Evolutionary conservation across 2,329 filamentous ascomycete species (phyloP).

Genomic region (Hortaea sp.): DNA sequence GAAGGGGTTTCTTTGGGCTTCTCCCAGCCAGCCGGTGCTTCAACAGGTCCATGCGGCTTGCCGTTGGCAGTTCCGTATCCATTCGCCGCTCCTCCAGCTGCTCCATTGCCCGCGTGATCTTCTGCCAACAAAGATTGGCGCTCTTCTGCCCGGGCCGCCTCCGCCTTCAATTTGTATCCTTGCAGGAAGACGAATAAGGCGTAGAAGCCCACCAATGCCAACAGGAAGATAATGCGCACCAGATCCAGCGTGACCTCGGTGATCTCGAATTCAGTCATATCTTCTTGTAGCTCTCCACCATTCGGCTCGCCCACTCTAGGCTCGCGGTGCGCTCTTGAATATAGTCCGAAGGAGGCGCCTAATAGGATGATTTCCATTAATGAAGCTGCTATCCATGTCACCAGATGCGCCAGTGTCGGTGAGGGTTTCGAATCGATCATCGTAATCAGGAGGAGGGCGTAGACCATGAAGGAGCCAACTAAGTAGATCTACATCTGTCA

Average conservation of each 20-base stretch:
- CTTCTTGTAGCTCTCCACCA: conserved; percentile 24
- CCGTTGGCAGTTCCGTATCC: conserved; percentile 43
- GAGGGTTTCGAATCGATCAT: conserved; percentile 74
- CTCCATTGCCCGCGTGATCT: conserved; percentile 33
- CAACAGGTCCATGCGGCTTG: conserved; percentile 44
- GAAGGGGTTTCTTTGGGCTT: conserved; percentile 76
- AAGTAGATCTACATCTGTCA: conserved; percentile 62
- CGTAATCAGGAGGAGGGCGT: conserved; percentile 75
- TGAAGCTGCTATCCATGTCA: conserved; percentile 68
- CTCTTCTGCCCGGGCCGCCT: conserved; percentile 42
- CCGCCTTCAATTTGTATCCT: conserved; percentile 28
- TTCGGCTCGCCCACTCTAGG: conserved; percentile 40
- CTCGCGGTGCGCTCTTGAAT: conserved; percentile 58
- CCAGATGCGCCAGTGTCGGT: conserved; percentile 68
- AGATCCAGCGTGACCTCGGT: conserved; percentile 58
- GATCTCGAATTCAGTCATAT: conserved; percentile 50
- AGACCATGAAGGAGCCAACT: conserved; percentile 75
- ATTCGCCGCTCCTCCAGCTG: conserved; percentile 23
- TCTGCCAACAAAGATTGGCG: conserved; percentile 52
- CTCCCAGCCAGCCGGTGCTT: conserved; percentile 65
- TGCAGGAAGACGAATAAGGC: conserved; percentile 40
- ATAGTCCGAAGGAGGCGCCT: conserved; percentile 56
- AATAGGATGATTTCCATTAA: conserved; percentile 64
- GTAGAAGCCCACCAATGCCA: conserved; percentile 52
- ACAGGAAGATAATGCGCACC: conserved; percentile 57